phyloP scores from a whole-genome alignment of 768 basidiomycete genomes.

The Hygrophoropsis aurantiaca region DNA sequence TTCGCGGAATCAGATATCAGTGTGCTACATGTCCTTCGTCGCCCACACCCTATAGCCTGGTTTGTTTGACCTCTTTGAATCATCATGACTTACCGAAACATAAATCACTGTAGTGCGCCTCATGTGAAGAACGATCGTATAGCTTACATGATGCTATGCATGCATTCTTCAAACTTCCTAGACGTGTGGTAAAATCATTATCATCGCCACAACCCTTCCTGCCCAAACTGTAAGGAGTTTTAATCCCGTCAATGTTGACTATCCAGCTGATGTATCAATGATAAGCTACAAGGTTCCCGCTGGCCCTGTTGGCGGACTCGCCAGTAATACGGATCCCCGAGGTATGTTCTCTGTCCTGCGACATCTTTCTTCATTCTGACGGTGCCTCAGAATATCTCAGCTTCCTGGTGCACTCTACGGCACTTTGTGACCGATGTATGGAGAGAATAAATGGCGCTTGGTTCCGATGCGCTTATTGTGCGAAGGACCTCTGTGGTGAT shows the following conservation, averaged over 20 bases:
- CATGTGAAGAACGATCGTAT: conserved; percentile 80
- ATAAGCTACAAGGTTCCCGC: conserved; percentile 66
- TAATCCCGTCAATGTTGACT: conserved; percentile 3
- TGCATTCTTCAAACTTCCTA: conserved; percentile 83
- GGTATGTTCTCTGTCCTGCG: conserved; percentile 36
- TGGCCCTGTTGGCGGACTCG: conserved; percentile 47
- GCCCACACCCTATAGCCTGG: conserved; percentile 71
- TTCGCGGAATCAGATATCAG: conserved; percentile 81
- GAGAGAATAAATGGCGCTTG: conserved; percentile 81
- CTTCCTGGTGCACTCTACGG: conserved; percentile 57
- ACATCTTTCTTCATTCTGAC: background rate
- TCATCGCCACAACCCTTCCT: conserved; percentile 59
- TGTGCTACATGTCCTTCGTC: conserved; percentile 86
- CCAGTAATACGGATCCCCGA: conserved; percentile 48
- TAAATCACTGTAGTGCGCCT: conserved; percentile 69
- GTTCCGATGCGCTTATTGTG: conserved; percentile 89
- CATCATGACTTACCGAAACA: too few relatives aligned
- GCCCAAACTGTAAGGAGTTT: conserved; percentile 57
- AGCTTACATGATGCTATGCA: conserved; percentile 81
- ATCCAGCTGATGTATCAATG: conserved; percentile 32
- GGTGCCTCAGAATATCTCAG: conserved; percentile 56
- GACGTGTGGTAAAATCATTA: conserved; percentile 68
- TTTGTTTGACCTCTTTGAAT: conserved; percentile 28
- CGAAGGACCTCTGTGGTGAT: conserved; percentile 80
- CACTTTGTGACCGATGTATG: conserved; percentile 88